Base-by-base conservation (phyloP, 140 eudicot genomes). In the Cichorium intybus region DNA sequence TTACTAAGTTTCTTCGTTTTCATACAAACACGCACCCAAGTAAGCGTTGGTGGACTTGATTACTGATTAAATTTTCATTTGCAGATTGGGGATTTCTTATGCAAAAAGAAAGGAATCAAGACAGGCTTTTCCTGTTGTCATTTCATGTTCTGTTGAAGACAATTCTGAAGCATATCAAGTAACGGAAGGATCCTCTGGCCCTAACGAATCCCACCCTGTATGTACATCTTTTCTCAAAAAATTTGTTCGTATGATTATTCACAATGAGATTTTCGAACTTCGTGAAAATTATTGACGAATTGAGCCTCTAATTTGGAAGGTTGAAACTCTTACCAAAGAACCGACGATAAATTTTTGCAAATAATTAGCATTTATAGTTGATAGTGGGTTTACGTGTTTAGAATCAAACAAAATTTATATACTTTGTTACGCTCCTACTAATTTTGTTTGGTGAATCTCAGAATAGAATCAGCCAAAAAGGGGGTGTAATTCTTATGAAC, bases 91-190 rank as follows among this genome's bases (percentile, higher is more conserved):
- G 31, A 37, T 66, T 65, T 66, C 74, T 35, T 67, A 47, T 24
- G 12, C 53, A 48, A 58, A 66, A 72, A 9, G 26, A 28, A 63
- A 69, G 48, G 47, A 10, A 57, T 56, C 29, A 33, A 60, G 52
- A 31, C 62, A 49, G 15, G 62, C 43, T 50, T 50, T 22, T 12
- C 62, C 71, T 15, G 24, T 49, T 59, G 74, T 66, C 56, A 31
- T 74, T 66, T 74, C 74, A 26, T 66, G 79, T 56, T 57, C 58
- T 56, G 56, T 66, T 49, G 62, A 57, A 22, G 79, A 66, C 66
- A 10, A 57, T 66, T 35, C n/a, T 20, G 46, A 65, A 45, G 58
- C 18, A 46, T 11, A 17, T 60, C 26, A 22, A 1, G 64, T 24
- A 62, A 45, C 35, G 0, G 65, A 63, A 54, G 64, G 62, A 24